phyloP scores from a whole-genome alignment of 371 early-diverging fungal species.

The Lichtheimia ornata region DNA sequence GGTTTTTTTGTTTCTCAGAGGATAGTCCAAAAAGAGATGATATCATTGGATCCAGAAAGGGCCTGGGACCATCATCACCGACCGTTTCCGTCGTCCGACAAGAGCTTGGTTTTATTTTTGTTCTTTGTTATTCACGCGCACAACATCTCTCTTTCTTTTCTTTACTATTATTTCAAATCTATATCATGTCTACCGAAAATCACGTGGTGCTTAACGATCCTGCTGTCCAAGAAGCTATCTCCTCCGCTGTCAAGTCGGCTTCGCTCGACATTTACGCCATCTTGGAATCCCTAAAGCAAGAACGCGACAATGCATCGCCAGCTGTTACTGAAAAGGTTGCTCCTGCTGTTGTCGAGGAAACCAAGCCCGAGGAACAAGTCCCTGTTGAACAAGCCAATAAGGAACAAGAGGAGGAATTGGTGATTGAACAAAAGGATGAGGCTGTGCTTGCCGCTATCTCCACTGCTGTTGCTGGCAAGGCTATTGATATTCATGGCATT shows the following conservation, averaged over 20 bases:
- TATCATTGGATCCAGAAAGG: background rate
- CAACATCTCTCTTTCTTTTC: background rate
- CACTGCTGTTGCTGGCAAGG: slow-evolving; percentile 9
- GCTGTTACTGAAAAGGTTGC: background rate
- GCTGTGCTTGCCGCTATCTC: slow-evolving; percentile 13
- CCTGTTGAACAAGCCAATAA: background rate
- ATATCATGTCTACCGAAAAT: slow-evolving; percentile 7
- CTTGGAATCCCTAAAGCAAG: slow-evolving; percentile 15
- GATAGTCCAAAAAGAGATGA: background rate
- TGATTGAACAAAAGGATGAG: slow-evolving; percentile 3
- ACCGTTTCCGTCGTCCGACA: background rate
- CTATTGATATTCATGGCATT: slow-evolving; percentile 17
- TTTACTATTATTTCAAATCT: background rate
- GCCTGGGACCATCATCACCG: background rate
- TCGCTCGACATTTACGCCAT: slow-evolving; percentile 26
- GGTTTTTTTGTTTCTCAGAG: background rate
- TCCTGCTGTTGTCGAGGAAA: slow-evolving; percentile 5
- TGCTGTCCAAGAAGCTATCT: slow-evolving; percentile 31
- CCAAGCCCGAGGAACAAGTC: background rate
- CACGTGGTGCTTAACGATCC: slow-evolving; percentile 6
- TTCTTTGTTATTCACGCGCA: background rate
- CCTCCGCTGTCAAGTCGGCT: slow-evolving; percentile 24
- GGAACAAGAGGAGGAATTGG: slow-evolving; percentile 4
- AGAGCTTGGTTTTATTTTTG: slow-evolving; percentile 1
- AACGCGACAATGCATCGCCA: slow-evolving; percentile 1